Base-by-base conservation (phyloP, 192 early-diverging fungal species). In the Backusella sp. region DNA sequence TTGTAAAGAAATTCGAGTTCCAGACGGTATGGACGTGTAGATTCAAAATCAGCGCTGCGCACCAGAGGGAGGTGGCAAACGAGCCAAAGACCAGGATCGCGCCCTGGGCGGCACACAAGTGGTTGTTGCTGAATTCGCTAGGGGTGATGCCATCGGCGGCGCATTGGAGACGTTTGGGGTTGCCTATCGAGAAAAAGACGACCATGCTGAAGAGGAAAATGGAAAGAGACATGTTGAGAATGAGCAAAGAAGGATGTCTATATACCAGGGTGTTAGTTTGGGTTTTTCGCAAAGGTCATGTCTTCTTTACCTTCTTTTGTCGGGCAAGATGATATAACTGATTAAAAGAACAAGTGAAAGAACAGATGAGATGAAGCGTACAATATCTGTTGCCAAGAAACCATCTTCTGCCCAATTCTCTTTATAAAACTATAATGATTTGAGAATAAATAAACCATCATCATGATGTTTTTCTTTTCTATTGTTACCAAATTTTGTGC, bases 21-120 rank as follows among this genome's bases (percentile, higher is more conserved):
- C 88, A 89, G n/a, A 89, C 88, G 4, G 86, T 87, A 66, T 89
- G 85, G 0, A 89, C n/a, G 46, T 88, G 87, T n/a, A 88, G 32
- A 68, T 82, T 82, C 52, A 89, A 77, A 70, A 89, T 78, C 21
- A 84, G 52, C 4, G 86, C 84, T 52, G 79, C 70, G 34, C 69
- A 56, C 88, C 88, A 89, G 0, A 81, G 68, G 23, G 71, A 66
- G 17, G 85, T 86, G 0, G 83, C 75, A 30, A 85, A 35, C 0
- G 86, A 84, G 3, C 82, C 66, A 78, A 87, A 89, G 44, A 89
- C 81, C 3, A 89, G 46, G 7, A 86, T 79, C 0, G 70, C 86
- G 21, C 88, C 87, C 74, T 89, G 88, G 42, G 84, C 76, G 0
- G 83, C 86, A 66, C 88, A 89, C 17, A 81, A 65, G 19, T 69